A percentile compares a stretch with the other conserved stretches of the same genome.
These are phyloP conservation scores for Mycosphaerella sp. DNA, from an alignment of 2,329 filamentous ascomycete genomes.

Conservation along the genomic window DNA sequence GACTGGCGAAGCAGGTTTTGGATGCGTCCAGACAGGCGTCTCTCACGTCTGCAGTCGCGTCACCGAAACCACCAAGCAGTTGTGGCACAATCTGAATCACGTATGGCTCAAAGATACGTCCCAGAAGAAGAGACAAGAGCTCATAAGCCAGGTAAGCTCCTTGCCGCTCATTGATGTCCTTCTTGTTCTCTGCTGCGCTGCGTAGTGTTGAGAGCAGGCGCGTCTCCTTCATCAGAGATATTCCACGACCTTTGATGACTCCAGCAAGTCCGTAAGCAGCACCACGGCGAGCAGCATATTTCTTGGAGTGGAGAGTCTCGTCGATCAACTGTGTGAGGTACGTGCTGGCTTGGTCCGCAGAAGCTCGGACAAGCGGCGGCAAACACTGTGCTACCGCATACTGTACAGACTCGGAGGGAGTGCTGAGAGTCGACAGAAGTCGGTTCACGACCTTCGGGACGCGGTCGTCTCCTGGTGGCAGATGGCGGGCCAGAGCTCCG, in stretches of 20 bases:
- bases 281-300: conserved; percentile 85
- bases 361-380: conserved; percentile 80
- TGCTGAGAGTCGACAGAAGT: conserved; percentile 79
- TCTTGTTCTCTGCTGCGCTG: conserved; percentile 88
- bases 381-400: conserved; percentile 93
- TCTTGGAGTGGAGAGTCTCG: conserved; percentile 76
- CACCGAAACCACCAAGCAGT: conserved; percentile 80
- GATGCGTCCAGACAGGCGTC: conserved; percentile 88
- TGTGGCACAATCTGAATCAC: conserved; percentile 93
- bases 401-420: conserved; percentile 93
- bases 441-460: conserved; percentile 83
- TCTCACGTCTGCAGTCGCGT: conserved; percentile 79
- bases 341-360: conserved; percentile 65
- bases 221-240: conserved; percentile 73
- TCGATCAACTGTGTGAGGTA: conserved; percentile 79
- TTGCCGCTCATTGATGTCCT: conserved; percentile 80
- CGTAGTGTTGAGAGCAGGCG: conserved; percentile 77
- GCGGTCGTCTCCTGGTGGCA: conserved; percentile 76
- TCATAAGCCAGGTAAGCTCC: conserved; percentile 87
- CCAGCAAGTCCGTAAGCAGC: conserved; percentile 93
- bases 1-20: conserved; percentile 85
- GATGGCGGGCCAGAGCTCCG: conserved; percentile 81
- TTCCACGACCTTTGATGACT: conserved; percentile 79
- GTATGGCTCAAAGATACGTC: conserved; percentile 89
- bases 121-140: conserved; percentile 77